These are phyloP conservation scores for Chlamydomonas schloesseri DNA, from an alignment of 139 green algal species.

Conservation along the genomic window DNA sequence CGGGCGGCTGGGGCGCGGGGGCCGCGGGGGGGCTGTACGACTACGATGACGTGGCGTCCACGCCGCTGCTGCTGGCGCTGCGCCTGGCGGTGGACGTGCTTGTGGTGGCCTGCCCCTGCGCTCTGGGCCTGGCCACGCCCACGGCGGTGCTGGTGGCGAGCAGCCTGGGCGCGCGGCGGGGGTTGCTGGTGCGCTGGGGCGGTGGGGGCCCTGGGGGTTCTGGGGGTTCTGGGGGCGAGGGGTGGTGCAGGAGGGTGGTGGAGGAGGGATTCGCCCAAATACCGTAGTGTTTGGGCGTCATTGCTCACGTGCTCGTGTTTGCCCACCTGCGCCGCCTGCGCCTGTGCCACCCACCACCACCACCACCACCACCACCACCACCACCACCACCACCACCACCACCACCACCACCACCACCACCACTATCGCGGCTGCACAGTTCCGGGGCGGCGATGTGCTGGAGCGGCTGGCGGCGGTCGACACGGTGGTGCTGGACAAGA, in stretches of 20 bases:
- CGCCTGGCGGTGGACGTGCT: constrained; percentile 94
- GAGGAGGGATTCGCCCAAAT: neutral
- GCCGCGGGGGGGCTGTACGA: neutral
- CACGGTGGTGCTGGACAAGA: constrained; percentile 95
- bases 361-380: too few species aligned
- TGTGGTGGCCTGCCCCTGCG: constrained; percentile 97
- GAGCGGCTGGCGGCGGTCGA: constrained; percentile 82
- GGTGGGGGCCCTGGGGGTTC: too few species aligned
- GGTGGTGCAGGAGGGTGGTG: neutral
- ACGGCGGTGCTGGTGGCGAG: constrained; percentile 92
- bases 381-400: neutral
- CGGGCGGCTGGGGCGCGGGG: constrained; percentile 24
- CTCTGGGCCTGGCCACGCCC: constrained; percentile 95
- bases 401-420: neutral
- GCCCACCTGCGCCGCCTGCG: too few species aligned
- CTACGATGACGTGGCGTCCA: constrained; percentile 4
- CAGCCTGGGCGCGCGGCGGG: constrained; percentile 76
- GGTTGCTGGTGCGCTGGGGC: constrained; percentile 87
- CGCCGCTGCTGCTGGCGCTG: constrained; percentile 77
- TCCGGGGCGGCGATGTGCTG: constrained; percentile 88
- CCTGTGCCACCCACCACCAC: too few species aligned
- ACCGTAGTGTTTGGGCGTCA: too few species aligned
- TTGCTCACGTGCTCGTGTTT: too few species aligned
- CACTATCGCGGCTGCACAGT: too few species aligned
- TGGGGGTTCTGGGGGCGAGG: too few species aligned